Evolutionary conservation across 768 basidiomycete genomes (phyloP), one percentile per base, ranked within the genome.

Genomic region (Pleurotus djamor): DNA sequence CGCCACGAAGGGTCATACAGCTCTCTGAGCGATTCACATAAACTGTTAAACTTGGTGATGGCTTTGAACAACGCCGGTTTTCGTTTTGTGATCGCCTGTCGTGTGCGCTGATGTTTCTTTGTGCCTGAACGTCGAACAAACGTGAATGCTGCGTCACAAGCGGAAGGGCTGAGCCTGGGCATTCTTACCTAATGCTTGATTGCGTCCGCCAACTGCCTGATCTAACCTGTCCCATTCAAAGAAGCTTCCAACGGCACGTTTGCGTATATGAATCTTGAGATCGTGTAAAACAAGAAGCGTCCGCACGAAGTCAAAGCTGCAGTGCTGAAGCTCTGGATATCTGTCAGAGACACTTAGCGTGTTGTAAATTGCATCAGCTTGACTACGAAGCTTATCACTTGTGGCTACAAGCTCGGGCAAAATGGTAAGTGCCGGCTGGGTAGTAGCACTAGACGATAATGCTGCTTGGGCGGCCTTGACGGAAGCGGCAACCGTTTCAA

Each of bases 181-280:
- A 34, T 0, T 52, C 68, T n/a, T 36, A 78, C 78, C 76, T 3
- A 77, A 62, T 2, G 73, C 55, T 21, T 74, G 60, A 6, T 73
- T 62, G 2, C 60, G 37, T 1, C 74, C 68, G 3, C 71, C 64
- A 7, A 70, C 68, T 0, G 76, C 73, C 33, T 68, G 70, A 55
- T 76, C 70, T 1, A 75, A 62, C 13, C 63, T 66, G 16, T 78
- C 74, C 71, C 72, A 74, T 48, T 76, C 73, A 33, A 73, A 73
- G 47, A 78, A 76, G 16, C 67, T 68, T 0, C 68, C 67, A 12
- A 76, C 67, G 0, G 70, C 72, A 13, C 65, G 60, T 56, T 72
- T 73, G 8, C 70, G 60, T 4, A 78, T 74, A 56, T 73, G 75
- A 16, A 76, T 74, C 59, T 79, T 80, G 32, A 76, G 65, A 60